Evolutionary conservation across 78 protist species (phyloP).

Genomic region (Mantamonas sphyraenae): DNA sequence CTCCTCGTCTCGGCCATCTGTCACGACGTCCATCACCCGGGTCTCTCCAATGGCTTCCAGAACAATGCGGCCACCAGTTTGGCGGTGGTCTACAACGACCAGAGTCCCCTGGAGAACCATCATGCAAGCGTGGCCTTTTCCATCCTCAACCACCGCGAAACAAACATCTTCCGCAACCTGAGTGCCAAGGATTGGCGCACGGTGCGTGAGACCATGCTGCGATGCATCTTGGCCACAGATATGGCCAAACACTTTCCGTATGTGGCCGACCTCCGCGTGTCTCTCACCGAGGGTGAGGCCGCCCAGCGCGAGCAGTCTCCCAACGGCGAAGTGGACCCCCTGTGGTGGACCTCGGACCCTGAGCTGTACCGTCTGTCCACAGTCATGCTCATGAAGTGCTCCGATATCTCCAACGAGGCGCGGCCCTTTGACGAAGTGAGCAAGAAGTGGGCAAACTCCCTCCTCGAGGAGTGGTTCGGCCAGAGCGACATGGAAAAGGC

Average conservation of each 20-base stretch:
- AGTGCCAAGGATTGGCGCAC: background rate
- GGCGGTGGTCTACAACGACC: conserved; percentile 39
- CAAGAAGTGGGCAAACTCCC: conserved; percentile 22
- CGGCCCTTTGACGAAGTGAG: conserved; percentile 20
- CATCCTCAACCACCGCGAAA: conserved; percentile 2
- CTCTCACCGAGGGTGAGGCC: background rate
- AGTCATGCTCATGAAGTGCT: conserved; percentile 1
- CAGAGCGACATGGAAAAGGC: conserved; percentile 37
- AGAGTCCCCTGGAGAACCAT: conserved; percentile 41
- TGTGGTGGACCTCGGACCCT: too few species aligned
- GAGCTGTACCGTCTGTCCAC: too few species aligned
- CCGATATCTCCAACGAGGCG: conserved; percentile 36
- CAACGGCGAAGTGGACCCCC: background rate
- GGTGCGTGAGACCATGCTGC: background rate
- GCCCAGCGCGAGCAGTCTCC: background rate
- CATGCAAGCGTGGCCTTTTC: conserved; percentile 25
- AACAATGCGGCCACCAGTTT: conserved; percentile 19
- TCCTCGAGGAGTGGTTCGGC: conserved; percentile 28
- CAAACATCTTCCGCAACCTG: conserved; percentile 8
- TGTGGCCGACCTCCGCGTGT: background rate
- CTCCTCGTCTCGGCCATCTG: conserved; percentile 35
- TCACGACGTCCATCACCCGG: conserved; percentile 59
- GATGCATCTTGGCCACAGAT: conserved; percentile 31
- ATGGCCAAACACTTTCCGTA: conserved; percentile 33
- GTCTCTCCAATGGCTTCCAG: conserved; percentile 33